Evolutionary conservation across 1,284 basidiomycete genomes (phyloP).

Genomic region (Papiliotrema nemorosa): DNA sequence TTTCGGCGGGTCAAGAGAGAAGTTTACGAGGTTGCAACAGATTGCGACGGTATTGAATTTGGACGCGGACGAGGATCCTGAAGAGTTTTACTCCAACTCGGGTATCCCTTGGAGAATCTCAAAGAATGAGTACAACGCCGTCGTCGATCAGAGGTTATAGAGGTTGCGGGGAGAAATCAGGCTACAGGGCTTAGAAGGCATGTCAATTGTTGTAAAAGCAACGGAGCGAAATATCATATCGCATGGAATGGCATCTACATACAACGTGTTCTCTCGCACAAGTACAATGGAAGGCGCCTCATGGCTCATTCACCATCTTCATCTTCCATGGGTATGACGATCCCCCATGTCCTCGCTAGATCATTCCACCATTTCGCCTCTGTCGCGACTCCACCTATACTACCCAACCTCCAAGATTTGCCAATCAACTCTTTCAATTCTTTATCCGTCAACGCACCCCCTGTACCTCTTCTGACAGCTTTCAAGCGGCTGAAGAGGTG

Average conservation of each 20-base stretch:
- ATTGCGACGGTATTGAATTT: slow-evolving; percentile 88
- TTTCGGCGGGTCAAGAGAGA: slow-evolving; percentile 84
- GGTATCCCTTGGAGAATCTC: slow-evolving; percentile 86
- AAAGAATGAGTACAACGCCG: slow-evolving; percentile 69
- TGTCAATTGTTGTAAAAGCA: too few species aligned
- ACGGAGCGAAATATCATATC: neutral
- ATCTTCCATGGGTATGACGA: too few species aligned
- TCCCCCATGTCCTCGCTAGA: slow-evolving; percentile 22
- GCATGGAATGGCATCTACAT: too few species aligned
- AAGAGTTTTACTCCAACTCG: slow-evolving; percentile 86
- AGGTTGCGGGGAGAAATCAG: neutral
- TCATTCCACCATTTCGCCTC: slow-evolving; percentile 30
- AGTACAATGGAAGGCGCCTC: neutral
- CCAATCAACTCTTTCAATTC: slow-evolving; percentile 23
- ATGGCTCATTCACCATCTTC: too few species aligned
- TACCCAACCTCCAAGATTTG: slow-evolving; percentile 12
- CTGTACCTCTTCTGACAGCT: slow-evolving; percentile 4
- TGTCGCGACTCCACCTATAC: slow-evolving; percentile 5
- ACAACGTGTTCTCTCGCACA: too few species aligned
- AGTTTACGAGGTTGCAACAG: slow-evolving; percentile 87
- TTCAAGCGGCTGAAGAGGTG: slow-evolving; percentile 31
- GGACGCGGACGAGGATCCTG: slow-evolving; percentile 85
- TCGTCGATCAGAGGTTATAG: slow-evolving; percentile 59
- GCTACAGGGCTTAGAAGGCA: too few species aligned
- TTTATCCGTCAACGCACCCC: slow-evolving; percentile 10